Evolutionary conservation across 208 protist species (phyloP).

Genomic region (Leptomonas pyrrhocoris): DNA sequence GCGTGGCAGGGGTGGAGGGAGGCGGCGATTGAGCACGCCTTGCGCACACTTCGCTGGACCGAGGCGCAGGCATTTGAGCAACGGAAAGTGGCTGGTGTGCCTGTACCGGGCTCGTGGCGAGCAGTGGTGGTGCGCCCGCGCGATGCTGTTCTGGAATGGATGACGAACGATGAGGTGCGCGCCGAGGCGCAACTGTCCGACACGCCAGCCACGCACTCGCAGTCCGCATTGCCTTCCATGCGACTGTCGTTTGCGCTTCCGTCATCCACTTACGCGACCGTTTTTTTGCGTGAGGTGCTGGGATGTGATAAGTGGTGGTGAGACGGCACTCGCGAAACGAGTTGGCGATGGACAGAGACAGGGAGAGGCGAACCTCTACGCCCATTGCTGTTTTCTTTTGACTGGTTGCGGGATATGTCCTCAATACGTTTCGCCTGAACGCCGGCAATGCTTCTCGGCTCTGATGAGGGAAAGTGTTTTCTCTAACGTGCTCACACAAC

Average conservation of each 20-base stretch:
- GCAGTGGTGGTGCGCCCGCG: constrained; percentile 43
- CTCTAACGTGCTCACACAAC: no score
- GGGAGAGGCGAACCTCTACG: no score
- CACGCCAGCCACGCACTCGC: not conserved
- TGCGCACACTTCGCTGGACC: constrained; percentile 35
- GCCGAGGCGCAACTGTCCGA: not conserved
- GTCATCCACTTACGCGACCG: constrained; percentile 83
- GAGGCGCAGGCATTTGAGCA: constrained; percentile 35
- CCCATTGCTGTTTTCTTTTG: no score
- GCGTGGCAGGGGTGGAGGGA: constrained; percentile 25
- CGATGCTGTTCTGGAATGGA: constrained; percentile 13
- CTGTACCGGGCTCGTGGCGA: constrained; percentile 61
- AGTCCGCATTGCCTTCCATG: constrained; percentile 5
- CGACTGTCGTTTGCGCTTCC: constrained; percentile 66
- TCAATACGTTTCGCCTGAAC: no score
- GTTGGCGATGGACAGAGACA: no score
- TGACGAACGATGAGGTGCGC: not conserved
- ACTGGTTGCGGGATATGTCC: no score
- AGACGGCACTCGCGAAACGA: not conserved
- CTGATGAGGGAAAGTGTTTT: no score
- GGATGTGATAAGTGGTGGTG: constrained; percentile 71
- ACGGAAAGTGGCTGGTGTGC: constrained; percentile 70
- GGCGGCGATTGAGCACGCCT: constrained; percentile 26
- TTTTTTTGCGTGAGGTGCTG: constrained; percentile 79
- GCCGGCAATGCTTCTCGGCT: no score